phyloP scores from a whole-genome alignment of 768 basidiomycete genomes.

The Ramaria sp. region DNA sequence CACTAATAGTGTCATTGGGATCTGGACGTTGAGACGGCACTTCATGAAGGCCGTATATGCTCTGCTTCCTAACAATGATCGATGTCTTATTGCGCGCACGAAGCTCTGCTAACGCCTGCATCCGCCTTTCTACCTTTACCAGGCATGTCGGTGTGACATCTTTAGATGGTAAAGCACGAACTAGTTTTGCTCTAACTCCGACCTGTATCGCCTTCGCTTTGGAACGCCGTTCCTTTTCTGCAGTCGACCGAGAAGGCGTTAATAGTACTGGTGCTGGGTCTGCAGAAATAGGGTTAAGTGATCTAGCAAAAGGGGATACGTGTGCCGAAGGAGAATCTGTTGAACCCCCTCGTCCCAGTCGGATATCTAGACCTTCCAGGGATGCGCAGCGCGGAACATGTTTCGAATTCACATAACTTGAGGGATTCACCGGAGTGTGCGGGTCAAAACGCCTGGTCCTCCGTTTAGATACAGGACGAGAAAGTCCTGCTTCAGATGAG shows the following conservation, averaged over 20 bases:
- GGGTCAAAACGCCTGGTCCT: background rate
- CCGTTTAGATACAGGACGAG: background rate
- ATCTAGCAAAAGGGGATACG: too few species aligned
- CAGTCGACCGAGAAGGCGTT: background rate
- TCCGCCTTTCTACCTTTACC: background rate
- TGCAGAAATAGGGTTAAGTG: too few species aligned
- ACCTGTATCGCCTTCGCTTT: constrained; percentile 2
- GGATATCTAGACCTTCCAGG: too few species aligned
- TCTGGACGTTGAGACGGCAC: background rate
- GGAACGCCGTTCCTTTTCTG: constrained; percentile 3
- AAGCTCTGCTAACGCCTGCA: background rate
- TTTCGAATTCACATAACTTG: too few species aligned
- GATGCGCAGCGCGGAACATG: too few species aligned
- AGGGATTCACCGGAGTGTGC: background rate
- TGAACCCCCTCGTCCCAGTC: too few species aligned
- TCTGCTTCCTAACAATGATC: background rate
- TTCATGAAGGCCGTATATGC: background rate
- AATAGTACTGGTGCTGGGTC: too few species aligned
- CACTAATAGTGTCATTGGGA: background rate
- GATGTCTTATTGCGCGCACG: background rate
- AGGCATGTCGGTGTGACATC: background rate
- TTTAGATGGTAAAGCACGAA: constrained; percentile 3
- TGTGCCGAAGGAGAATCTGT: too few species aligned
- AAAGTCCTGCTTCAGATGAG: background rate
- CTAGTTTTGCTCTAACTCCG: background rate